Evolutionary conservation across 2,329 filamentous ascomycete genomes (phyloP).

Genomic region (Aspergillus fijiensis): DNA sequence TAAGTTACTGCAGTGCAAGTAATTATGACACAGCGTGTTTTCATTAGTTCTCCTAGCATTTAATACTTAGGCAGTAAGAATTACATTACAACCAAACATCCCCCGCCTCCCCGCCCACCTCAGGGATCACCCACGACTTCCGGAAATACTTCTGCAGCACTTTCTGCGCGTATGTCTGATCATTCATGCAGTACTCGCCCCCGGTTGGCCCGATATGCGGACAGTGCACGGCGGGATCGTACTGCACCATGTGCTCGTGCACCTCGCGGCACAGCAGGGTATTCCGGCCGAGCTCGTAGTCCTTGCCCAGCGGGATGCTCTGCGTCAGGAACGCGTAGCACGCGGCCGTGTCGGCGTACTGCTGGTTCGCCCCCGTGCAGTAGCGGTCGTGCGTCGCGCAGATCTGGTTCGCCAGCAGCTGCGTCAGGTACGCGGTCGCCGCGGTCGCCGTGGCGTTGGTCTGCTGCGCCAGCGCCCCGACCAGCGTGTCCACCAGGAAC

Average conservation of each 20-base stretch:
- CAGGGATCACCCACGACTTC: slow-evolving; percentile 25
- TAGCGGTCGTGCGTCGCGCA: slow-evolving; percentile 22
- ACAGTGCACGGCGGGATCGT: slow-evolving; percentile 27
- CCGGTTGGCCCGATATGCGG: slow-evolving; percentile 29
- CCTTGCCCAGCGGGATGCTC: slow-evolving; percentile 23
- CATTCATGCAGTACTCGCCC: slow-evolving; percentile 29
- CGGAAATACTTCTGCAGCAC: slow-evolving; percentile 27
- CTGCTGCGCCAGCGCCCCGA: slow-evolving; percentile 15
- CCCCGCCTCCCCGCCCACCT: slow-evolving; percentile 11
- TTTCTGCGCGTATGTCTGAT: slow-evolving; percentile 23
- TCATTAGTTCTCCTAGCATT: no score
- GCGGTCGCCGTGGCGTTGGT: slow-evolving; percentile 15
- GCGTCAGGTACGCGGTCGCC: not conserved
- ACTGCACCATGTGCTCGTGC: slow-evolving; percentile 32
- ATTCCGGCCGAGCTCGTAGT: slow-evolving; percentile 26
- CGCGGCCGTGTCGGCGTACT: slow-evolving; percentile 18
- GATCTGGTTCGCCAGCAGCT: slow-evolving; percentile 22
- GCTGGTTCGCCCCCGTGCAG: slow-evolving; percentile 22
- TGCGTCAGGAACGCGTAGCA: slow-evolving; percentile 23
- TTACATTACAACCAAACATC: slow-evolving; percentile 17
- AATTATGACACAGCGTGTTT: no score
- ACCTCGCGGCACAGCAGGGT: slow-evolving; percentile 31
- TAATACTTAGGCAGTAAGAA: no score
- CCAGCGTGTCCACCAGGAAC: slow-evolving; percentile 20
- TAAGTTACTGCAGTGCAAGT: no score